Evolutionary conservation across 2,329 filamentous ascomycete genomes (phyloP), one percentile per base, ranked within the genome.

Genomic region (Colletotrichum orbiculare): DNA sequence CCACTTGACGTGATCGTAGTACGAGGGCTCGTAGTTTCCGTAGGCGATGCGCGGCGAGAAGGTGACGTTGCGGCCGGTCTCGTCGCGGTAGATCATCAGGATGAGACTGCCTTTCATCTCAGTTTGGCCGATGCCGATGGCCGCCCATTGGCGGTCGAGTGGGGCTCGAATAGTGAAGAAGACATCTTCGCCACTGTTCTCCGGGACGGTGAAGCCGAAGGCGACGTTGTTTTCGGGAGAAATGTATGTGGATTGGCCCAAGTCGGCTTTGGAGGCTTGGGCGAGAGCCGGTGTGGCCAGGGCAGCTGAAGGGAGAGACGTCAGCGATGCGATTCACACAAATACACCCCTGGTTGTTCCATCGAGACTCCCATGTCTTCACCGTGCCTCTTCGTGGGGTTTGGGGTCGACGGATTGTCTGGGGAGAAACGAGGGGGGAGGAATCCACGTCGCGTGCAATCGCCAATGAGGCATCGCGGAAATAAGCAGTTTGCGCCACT

Each of bases 141-240:
- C 84, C 46, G 81, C 81, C 85, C 85, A 89, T 41, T 82, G 80
- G 42, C 79, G 75, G 9, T 73, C 71, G 42, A 73, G 75, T 37
- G 82, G 78, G 43, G 83, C 81, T 63, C 82, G 80, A 13, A 89
- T 69, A n/a, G 81, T 81, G 73, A 88, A 85, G 75, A 81, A 87
- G 43, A 88, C 71, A 69, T 87, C 79, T 48, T 79, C 77, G 60
- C 78, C 79, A 34, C 75, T 69, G 60, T 82, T 75, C n/a, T 80
- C 72, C 45, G 85, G 80, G 25, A 85, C 80, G 58, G 83, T 82
- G 61, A 84, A 76, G 54, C 80, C 81, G 70, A 87, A 87, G n/a
- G 76, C 75, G 61, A 85, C 71, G 17, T 77, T 75, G 54, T 77
- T 73, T 62, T 80, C 75, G 58, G 77, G 77, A 2, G 82, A 78